Base-by-base conservation (phyloP, 176 grass and related monocot species). In the Lolium perenne region DNA sequence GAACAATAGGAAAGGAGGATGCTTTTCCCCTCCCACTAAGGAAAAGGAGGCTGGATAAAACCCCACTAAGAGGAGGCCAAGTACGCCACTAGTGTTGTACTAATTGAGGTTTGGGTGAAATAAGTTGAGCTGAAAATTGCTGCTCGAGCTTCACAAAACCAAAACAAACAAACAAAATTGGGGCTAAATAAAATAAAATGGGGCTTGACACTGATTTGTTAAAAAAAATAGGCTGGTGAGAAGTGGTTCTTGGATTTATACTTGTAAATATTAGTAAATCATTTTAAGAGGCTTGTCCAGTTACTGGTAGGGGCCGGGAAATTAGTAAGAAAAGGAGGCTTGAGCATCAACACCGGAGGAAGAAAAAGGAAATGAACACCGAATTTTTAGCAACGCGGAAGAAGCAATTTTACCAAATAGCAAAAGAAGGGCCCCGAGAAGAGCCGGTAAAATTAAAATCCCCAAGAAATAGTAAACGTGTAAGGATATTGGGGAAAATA, bases 21-120 rank as follows among this genome's bases (percentile, higher is more conserved):
- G 14, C 71, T 86, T 86, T 86, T 59, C 49, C 49, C 82, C 51
- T 86, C 80, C 61, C 83, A 89, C 78, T 77, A 86, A 50, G 50
- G 59, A 76, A 89, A 86, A 86, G 85, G 48, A n/a, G 20, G 61
- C 43, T 53, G 40, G 22, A 85, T 46, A 70, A 76, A 85, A 58
- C 77, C 59, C 68, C 77, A 85, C 82, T 80, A 74, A 20, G 50
- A 71, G 75, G 5, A 49, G 17, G 47, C 61, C 77, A 79, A 66
- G 38, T 76, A 63, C 16, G 46, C 2, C 74, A 62, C 11, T 85
- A 56, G 18, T 8, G 48, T 53, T 85, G 48, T 56, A 35, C 32
- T 35, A 50, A 68, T 59, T 68, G 25, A 32, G 60, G 20, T 82
- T 46, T 69, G 25, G 49, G 20, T 26, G 56, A 60, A 89, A 75